Evolutionary conservation across 805 yeast species (phyloP), one percentile per base, ranked within the genome.

Genomic region (Kazachstania taianensis): DNA sequence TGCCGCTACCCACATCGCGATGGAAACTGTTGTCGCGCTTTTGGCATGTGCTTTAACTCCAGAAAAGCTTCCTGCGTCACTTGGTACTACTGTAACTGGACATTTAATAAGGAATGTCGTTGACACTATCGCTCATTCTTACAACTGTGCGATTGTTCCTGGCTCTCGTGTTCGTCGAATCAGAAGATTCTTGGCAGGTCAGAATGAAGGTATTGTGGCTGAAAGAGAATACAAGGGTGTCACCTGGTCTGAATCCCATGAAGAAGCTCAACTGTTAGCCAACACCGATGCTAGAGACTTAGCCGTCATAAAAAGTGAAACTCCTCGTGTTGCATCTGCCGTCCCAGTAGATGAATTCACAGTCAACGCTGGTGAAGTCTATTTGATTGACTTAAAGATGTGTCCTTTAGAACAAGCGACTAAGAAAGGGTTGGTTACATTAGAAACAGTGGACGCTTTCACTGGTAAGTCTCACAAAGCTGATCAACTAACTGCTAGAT

Each of bases 211-310:
- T 55, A 67, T 86, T 37, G 92, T 86, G 44, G 89, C 87, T 26
- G 98, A 89, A 65, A 73, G 78, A 53, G 95, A 84, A 46, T 83
- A 81, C 63, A 87, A 89, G 61, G 96, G 95, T 54, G 94, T 87
- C 37, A 81, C 72, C 19, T 82, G 94, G 94, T 71, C 80, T 36
- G 94, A 82, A 62, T 68, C 78, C 26, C 81, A 81, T 58, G 92
- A 81, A 62, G 94, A 82, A 62, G 66, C 67, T 26, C 53, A 56
- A 17, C 64, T 81, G 39, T 62, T 79, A 39, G 36, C 44, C 8
- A 46, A 46, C 25, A 34, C 46, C 20, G 42, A 42, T 15, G 53
- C 55, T 14, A 59, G 63, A 39, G 70, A 71, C 38, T 46, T 72
- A 35, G 57, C 67, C 26, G 52, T 61, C 13, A 52, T 65, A 25